Conservation (phyloP, 805 yeast genomes). For the Schwanniomyces sp. region DNA sequence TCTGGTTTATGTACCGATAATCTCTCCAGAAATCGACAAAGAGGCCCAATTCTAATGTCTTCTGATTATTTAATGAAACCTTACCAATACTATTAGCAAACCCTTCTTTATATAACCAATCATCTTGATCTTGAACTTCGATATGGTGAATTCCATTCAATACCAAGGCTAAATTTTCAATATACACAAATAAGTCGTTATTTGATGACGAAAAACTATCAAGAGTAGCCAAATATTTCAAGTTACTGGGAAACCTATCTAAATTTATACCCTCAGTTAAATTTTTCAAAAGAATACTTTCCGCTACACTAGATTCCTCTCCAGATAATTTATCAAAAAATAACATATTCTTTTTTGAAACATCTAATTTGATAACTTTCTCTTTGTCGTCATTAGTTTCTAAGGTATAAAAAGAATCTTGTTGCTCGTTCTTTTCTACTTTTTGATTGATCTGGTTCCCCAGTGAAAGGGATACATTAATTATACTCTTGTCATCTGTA, state of each 20-base stretch:
- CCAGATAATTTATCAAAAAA: constrained; percentile 16
- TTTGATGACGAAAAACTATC: constrained; percentile 32
- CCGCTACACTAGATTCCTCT: constrained; percentile 19
- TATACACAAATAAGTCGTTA: constrained; percentile 28
- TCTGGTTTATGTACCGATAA: constrained; percentile 24
- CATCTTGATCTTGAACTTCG: constrained; percentile 19
- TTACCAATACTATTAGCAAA: constrained; percentile 25
- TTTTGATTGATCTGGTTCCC: constrained; percentile 23
- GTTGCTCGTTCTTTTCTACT: neutral
- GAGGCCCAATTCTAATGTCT: constrained; percentile 26
- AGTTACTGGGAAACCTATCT: constrained; percentile 33
- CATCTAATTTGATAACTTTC: constrained; percentile 12
- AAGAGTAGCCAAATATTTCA: constrained; percentile 34
- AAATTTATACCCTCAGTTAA: constrained; percentile 17
- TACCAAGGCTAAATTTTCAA: constrained; percentile 30
- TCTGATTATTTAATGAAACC: constrained; percentile 23
- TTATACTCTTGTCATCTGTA: constrained; percentile 19
- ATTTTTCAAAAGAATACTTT: constrained; percentile 26
- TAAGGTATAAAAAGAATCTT: neutral
- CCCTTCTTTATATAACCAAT: constrained; percentile 24
- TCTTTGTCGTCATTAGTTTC: constrained; percentile 2
- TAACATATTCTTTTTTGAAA: constrained; percentile 11
- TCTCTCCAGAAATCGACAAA: constrained; percentile 39
- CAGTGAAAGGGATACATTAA: constrained; percentile 35
- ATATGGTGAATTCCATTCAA: constrained; percentile 22